Percentiles rank a stretch among this genome's conserved stretches.
phyloP scores from a whole-genome alignment of 2,329 filamentous ascomycete species.

The Ophiognomonia clavigignenti-juglandacearum region DNA sequence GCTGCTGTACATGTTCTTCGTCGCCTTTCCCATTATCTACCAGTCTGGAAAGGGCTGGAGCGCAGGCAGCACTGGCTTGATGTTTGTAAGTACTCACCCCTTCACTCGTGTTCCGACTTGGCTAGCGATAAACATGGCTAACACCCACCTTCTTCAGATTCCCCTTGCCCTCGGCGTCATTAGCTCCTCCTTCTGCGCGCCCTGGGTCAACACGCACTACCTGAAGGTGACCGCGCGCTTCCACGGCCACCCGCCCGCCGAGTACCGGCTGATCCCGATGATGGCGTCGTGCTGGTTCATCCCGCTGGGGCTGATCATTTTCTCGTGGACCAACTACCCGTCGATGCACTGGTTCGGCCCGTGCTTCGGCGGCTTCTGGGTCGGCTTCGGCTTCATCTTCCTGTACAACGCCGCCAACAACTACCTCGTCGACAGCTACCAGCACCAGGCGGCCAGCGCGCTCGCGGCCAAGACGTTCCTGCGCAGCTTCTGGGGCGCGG shows the following conservation, averaged over 20 bases:
- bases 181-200: constrained; percentile 59
- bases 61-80: constrained; percentile 69
- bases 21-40: constrained; percentile 68
- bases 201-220: constrained; percentile 79
- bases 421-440: constrained; percentile 62
- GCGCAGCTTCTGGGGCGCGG: constrained; percentile 75
- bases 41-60: constrained; percentile 74
- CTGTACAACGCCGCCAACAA: constrained; percentile 76
- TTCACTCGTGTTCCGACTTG: background rate
- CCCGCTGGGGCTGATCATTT: constrained; percentile 53
- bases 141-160: too few species aligned
- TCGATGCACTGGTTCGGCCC: constrained; percentile 67
- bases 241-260: constrained; percentile 70
- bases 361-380: constrained; percentile 62
- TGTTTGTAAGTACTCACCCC: constrained; percentile 51
- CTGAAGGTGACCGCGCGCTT: constrained; percentile 56
- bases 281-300: constrained; percentile 72
- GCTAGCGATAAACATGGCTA: background rate
- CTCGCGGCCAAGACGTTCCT: constrained; percentile 79
- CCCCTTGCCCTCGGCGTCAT: constrained; percentile 74
- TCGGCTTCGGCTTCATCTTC: constrained; percentile 81
- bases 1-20: constrained; percentile 72
- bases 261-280: constrained; percentile 77
- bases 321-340: constrained; percentile 60
- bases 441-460: constrained; percentile 72